Evolutionary conservation across 495 filamentous ascomycete species (phyloP), one percentile per base, ranked within the genome.

Genomic region (Penicillium dipodomyicola): DNA sequence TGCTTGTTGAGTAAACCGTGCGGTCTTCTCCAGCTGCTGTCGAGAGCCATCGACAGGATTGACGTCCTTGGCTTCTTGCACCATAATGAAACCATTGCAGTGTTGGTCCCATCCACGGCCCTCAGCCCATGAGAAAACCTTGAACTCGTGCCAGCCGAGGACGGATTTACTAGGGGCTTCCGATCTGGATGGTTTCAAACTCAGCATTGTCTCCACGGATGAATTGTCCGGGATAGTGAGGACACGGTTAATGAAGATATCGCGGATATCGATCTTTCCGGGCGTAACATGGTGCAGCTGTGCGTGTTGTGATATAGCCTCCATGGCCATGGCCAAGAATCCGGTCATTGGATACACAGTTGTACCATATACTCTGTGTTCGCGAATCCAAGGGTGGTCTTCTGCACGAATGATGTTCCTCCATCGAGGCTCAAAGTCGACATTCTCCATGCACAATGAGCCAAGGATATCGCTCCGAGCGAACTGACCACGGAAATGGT

Each of bases 341-440:
- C 76, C 80, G 37, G 81, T 78, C 53, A 72, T 73, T 0, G 82
- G 82, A 53, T 78, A 80, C 4, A 85, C 70, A 27, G 65, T 61
- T 46, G 63, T 64, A 14, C 57, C 67, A 19, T 77, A 69, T 14
- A 81, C 74, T 67, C 71, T 73, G 58, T 83, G 83, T 63, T 69
- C 76, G 62, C 33, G 43, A 5, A 73, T 62, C 71, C 71, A 73
- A 0, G 71, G 70, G 17, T 70, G 62, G n/a, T 72, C 70, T 39
- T 65, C 65, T 3, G 58, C 59, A 1, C 64, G 64, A 42, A 74
- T 58, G 22, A 65, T 53, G 23, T 72, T 70, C 27, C 70, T 65
- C 71, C 71, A 74, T 11, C 65, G 52, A 11, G 66, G 70, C 45
- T 72, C 65, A 15, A 64, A 52, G 17, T 66, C 62, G 7, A 69